Evolutionary conservation across 805 yeast species (phyloP).

Genomic region (Monosporozyma unispora): DNA sequence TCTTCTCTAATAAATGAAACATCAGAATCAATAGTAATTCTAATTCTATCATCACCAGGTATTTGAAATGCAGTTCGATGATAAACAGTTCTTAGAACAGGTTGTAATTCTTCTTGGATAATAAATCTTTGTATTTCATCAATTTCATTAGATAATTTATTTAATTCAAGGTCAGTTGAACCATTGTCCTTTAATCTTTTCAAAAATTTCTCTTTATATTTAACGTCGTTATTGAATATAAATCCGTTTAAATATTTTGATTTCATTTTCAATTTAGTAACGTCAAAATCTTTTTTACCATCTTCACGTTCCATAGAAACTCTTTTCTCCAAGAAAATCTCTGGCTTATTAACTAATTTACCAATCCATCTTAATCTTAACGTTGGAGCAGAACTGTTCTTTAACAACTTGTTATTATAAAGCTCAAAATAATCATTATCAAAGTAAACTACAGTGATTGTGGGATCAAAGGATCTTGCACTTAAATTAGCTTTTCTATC

Average conservation of each 20-base stretch:
- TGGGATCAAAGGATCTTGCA: constrained; percentile 55
- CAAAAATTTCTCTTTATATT: constrained; percentile 41
- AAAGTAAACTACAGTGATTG: constrained; percentile 77
- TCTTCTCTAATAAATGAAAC: constrained; percentile 85
- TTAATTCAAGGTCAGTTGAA: constrained; percentile 42
- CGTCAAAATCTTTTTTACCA: constrained; percentile 45
- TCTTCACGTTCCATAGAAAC: constrained; percentile 45
- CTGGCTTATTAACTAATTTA: constrained; percentile 64
- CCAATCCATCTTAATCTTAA: constrained; percentile 90
- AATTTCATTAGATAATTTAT: constrained; percentile 45
- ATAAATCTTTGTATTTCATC: constrained; percentile 56
- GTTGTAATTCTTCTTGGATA: constrained; percentile 59
- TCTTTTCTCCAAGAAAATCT: constrained; percentile 73
- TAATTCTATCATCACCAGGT: constrained; percentile 91
- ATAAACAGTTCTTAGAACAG: constrained; percentile 76
- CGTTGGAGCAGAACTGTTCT: constrained; percentile 60
- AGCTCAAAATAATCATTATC: constrained; percentile 77
- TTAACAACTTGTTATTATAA: constrained; percentile 75
- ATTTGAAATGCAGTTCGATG: constrained; percentile 95
- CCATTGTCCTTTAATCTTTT: constrained; percentile 58
- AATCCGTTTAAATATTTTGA: constrained; percentile 76
- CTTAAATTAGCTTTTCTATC: constrained; percentile 2
- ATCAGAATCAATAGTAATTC: constrained; percentile 86
- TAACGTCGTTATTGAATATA: constrained; percentile 42
- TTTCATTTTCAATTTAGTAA: constrained; percentile 60